A percentile compares a stretch with the other conserved stretches of the same genome.
These are phyloP conservation scores for Aquilaria agallochum DNA, from an alignment of 441 rosid genomes.

Conservation along the genomic window DNA sequence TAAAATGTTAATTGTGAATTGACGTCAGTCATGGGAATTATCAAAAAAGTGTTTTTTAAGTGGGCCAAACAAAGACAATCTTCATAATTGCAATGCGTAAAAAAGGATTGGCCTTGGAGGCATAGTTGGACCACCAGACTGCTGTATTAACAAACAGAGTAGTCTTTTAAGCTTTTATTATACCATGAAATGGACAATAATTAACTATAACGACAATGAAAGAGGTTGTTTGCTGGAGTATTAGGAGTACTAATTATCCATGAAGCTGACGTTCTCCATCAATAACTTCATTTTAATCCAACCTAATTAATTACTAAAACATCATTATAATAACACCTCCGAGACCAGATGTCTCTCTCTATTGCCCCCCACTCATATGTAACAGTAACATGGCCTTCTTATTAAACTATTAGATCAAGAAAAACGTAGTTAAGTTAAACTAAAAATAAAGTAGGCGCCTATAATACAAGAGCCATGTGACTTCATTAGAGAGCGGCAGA, in stretches of 20 bases:
- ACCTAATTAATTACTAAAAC: background rate
- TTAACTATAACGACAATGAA: constrained; percentile 8
- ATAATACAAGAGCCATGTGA: constrained; percentile 60
- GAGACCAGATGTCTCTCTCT: constrained; percentile 2
- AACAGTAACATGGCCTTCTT: constrained; percentile 19
- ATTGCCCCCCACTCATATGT: background rate
- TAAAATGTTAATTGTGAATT: too few species aligned
- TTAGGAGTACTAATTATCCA: constrained; percentile 4
- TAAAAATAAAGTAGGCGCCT: constrained; percentile 34
- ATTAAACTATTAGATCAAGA: constrained; percentile 18
- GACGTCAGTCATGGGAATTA: too few species aligned
- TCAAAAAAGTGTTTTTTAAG: too few species aligned
- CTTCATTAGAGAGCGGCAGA: constrained; percentile 24
- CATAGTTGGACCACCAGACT: too few species aligned
- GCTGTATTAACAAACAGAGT: too few species aligned
- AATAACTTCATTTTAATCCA: background rate
- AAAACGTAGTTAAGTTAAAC: constrained; percentile 13
- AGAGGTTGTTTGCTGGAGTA: constrained; percentile 2
- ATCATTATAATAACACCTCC: background rate
- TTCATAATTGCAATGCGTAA: too few species aligned
- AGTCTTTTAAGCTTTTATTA: background rate
- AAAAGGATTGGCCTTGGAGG: too few species aligned
- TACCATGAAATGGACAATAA: constrained; percentile 1
- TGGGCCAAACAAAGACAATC: too few species aligned
- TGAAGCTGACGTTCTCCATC: constrained; percentile 6